These are phyloP conservation scores for Trichoderma semiorbis DNA, from an alignment of 2,329 filamentous ascomycete species.

Conservation along the genomic window DNA sequence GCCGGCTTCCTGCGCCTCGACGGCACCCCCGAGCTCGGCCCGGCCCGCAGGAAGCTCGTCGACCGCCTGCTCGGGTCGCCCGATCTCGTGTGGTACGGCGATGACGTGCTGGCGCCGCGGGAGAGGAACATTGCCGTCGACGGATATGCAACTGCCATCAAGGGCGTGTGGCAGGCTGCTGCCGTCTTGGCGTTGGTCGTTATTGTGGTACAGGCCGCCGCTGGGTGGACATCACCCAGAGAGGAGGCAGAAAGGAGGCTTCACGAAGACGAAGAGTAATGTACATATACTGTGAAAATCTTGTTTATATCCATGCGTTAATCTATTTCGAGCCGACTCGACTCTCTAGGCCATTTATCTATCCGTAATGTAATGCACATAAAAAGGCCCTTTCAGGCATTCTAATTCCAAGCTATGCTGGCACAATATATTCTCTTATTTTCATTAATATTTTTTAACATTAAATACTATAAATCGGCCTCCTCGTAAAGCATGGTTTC, in stretches of 20 bases:
- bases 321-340: neutral
- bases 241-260: slow-evolving; percentile 27
- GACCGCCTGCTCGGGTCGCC: slow-evolving; percentile 50
- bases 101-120: slow-evolving; percentile 32
- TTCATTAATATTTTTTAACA: neutral
- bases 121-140: slow-evolving; percentile 46
- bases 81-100: slow-evolving; percentile 44
- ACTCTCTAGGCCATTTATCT: neutral
- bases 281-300: neutral
- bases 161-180: slow-evolving; percentile 46
- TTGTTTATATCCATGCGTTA: neutral
- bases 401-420: neutral
- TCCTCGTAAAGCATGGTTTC: neutral
- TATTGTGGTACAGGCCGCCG: slow-evolving; percentile 46
- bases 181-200: slow-evolving; percentile 43
- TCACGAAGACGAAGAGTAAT: slow-evolving; percentile 25
- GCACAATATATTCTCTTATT: neutral
- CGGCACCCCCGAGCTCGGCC: slow-evolving; percentile 31
- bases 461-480: neutral
- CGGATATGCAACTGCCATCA: slow-evolving; percentile 46
- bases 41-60: slow-evolving; percentile 40
- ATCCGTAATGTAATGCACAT: neutral
- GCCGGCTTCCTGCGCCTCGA: slow-evolving; percentile 53
- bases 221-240: slow-evolving; percentile 48
- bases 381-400: neutral